Conservation (phyloP, 192 early-diverging fungal genomes). For the Allomyces arbusculus region DNA sequence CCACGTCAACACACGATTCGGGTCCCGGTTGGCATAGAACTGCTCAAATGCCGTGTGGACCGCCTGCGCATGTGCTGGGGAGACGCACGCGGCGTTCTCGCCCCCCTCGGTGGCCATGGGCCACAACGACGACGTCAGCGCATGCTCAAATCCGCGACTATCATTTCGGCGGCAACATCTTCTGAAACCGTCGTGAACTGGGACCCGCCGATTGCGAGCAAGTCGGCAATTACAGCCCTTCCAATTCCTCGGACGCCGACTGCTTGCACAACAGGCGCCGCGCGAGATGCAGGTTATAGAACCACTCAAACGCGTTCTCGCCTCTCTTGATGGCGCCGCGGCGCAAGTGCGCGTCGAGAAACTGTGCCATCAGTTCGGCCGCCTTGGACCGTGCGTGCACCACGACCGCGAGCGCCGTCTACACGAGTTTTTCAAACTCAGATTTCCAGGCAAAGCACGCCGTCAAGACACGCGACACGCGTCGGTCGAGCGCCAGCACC, state of each 20-base stretch:
- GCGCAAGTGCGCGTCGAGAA: slow-evolving; percentile 82
- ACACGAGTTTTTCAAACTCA: background rate
- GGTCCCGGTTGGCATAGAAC: slow-evolving; percentile 64
- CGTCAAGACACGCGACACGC: background rate
- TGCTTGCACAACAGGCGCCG: slow-evolving; percentile 64
- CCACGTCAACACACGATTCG: slow-evolving; percentile 79
- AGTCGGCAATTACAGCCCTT: slow-evolving; percentile 64
- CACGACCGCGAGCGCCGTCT: slow-evolving; percentile 50
- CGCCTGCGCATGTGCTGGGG: background rate
- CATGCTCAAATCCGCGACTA: slow-evolving; percentile 11
- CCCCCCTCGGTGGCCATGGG: slow-evolving; percentile 15
- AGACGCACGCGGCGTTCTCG: background rate
- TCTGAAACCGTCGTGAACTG: slow-evolving; percentile 96
- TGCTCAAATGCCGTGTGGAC: slow-evolving; percentile 39
- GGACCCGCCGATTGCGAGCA: slow-evolving; percentile 48
- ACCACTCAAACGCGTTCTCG: slow-evolving; percentile 84
- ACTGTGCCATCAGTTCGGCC: slow-evolving; percentile 77
- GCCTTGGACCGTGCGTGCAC: slow-evolving; percentile 58
- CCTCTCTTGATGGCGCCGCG: slow-evolving; percentile 57
- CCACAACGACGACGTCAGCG: slow-evolving; percentile 44
- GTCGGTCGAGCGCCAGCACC: background rate
- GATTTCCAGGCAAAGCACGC: background rate
- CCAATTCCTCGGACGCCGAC: slow-evolving; percentile 78
- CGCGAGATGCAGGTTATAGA: slow-evolving; percentile 91
- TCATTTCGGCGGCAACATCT: slow-evolving; percentile 53